Base-by-base conservation (phyloP, 768 basidiomycete genomes). In the Mycena olivaceomarginata region DNA sequence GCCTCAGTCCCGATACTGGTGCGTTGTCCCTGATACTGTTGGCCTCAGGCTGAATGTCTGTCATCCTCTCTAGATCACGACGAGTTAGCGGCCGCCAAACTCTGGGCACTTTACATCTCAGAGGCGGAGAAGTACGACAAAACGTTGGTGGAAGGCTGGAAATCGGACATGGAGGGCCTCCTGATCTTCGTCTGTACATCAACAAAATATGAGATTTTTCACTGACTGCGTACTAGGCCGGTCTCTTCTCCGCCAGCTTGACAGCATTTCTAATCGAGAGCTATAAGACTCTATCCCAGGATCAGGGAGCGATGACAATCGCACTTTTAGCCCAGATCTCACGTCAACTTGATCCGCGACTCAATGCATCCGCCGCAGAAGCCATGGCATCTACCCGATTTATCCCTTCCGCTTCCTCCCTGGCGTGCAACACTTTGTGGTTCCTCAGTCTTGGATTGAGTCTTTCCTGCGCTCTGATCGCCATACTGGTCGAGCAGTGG, bases 101-200 rank as follows among this genome's bases (percentile, higher is more conserved):
- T 75, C 11, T 75, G 74, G 74, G n/a, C 74, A 10, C 53, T 75
- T 9, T 75, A 75, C 51, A 41, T 69, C 31, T 46, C 45, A 6
- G 67, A 45, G 8, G 74, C 74, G 40, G 74, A 75, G 48, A 70
- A 64, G 57, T 70, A 75, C 51, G 74, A 75, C 62, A 62, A 46
- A 25, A 48, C 45, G 2, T 31, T 75, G 46, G 74, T 75, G 12
- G 74, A 75, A 31, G 22, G 67, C 16, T 75, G 74, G 74, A 68
- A 63, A 25, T 46, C 57, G 6, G 74, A 75, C 22, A 75, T 75
- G 74, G 66, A 75, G 2, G 67, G 66, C 10, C 63, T 69, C 37
- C 57, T 75, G 18, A 75, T 75, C 22, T 75, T 75, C 60, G 74
- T 75, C 11, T 4, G 67, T 56, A 5, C 22, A 60, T 51, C 22